Percentiles rank a stretch among this genome's conserved stretches.
Evolutionary conservation across 371 early-diverging fungal genomes (phyloP).

Genomic region (Capillidium rhysosporum): DNA sequence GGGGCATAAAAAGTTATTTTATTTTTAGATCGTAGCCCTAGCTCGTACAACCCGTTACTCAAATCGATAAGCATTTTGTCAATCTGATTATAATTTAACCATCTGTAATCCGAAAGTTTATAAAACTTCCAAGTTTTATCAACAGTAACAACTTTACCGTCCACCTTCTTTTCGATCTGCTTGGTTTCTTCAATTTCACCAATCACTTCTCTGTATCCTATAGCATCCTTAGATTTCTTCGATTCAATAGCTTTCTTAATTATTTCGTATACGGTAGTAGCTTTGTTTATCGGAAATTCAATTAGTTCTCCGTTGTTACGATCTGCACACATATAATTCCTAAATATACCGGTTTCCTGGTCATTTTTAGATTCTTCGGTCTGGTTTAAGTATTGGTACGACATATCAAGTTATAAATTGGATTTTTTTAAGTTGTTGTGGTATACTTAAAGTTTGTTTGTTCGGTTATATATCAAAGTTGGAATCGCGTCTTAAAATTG

Average conservation of each 20-base stretch:
- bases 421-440: too few species aligned
- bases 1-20: conserved; percentile 4
- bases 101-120: conserved; percentile 42
- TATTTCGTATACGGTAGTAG: conserved; percentile 2
- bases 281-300: not conserved
- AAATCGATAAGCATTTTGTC: conserved; percentile 18
- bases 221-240: conserved; percentile 9
- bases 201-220: conserved; percentile 47
- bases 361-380: too few species aligned
- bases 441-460: too few species aligned
- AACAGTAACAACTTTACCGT: conserved; percentile 35
- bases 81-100: conserved; percentile 41
- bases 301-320: too few species aligned
- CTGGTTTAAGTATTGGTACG: too few species aligned
- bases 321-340: too few species aligned
- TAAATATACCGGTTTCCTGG: too few species aligned
- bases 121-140: conserved; percentile 60
- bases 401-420: too few species aligned
- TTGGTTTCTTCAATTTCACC: conserved; percentile 32
- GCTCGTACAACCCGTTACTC: conserved; percentile 35
- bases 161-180: conserved; percentile 20
- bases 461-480: too few species aligned
- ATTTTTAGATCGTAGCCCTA: conserved; percentile 9
- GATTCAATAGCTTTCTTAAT: not conserved
- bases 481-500: too few species aligned